These are phyloP conservation scores for Ophiostoma sp. DNA, from an alignment of 2,329 filamentous ascomycete species.

Conservation along the genomic window DNA sequence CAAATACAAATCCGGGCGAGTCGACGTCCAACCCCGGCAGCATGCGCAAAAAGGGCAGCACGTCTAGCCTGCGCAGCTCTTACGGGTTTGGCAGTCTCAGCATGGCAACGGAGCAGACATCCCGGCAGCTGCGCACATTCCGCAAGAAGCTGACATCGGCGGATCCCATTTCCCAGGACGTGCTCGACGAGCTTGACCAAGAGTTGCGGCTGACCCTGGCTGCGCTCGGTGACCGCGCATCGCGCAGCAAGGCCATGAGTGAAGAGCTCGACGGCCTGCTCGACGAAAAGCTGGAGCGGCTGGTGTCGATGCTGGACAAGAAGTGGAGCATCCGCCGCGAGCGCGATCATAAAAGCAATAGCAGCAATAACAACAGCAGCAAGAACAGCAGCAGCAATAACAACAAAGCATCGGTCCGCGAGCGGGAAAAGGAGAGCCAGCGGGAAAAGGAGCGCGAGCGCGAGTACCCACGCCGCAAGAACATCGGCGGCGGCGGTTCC, in stretches of 20 bases:
- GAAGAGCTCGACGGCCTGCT: conserved; percentile 60
- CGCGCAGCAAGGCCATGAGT: conserved; percentile 48
- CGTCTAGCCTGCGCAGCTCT: conserved; percentile 24
- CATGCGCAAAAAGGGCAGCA: conserved; percentile 43
- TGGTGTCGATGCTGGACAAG: conserved; percentile 67
- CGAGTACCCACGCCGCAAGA: conserved; percentile 7
- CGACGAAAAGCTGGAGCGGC: conserved; percentile 68
- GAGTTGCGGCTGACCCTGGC: conserved; percentile 59
- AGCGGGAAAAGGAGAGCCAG: conserved; percentile 8
- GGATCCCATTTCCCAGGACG: conserved; percentile 50
- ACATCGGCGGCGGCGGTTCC: conserved; percentile 12
- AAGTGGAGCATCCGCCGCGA: conserved; percentile 49
- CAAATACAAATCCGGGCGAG: not conserved
- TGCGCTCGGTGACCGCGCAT: conserved; percentile 54
- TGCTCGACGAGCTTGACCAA: conserved; percentile 58
- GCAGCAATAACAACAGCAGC: not conserved
- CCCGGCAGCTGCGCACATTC: conserved; percentile 56
- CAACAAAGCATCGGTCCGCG: not conserved
- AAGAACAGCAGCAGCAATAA: not conserved
- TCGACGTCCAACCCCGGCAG: conserved; percentile 14
- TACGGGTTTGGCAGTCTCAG: conserved; percentile 51
- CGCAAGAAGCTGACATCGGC: conserved; percentile 57
- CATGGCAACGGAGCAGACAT: conserved; percentile 60
- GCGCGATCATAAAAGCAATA: not conserved
- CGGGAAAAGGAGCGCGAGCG: conserved; percentile 12